These are phyloP conservation scores for Pseudogymnoascus verrucosus DNA, from an alignment of 2,329 filamentous ascomycete genomes.

Conservation along the genomic window DNA sequence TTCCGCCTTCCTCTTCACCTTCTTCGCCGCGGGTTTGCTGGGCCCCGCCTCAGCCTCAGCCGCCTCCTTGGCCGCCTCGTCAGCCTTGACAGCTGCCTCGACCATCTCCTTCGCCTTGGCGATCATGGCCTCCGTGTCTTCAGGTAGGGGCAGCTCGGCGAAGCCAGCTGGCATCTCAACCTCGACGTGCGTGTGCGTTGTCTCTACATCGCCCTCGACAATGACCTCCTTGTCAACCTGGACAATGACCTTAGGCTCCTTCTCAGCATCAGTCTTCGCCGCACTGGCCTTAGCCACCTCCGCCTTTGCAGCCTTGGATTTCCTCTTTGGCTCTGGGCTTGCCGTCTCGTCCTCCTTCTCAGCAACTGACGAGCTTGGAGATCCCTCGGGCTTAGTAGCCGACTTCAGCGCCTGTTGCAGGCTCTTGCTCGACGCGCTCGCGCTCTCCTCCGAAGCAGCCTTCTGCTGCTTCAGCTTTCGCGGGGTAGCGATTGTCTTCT, in stretches of 20 bases:
- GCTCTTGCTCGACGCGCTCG: constrained; percentile 38
- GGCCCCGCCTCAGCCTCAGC: constrained; percentile 30
- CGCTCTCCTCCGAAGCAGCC: constrained; percentile 41
- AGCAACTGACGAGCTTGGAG: neutral
- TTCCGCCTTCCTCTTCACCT: constrained; percentile 65
- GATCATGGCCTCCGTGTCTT: constrained; percentile 77
- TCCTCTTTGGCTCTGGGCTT: neutral
- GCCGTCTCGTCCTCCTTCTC: constrained; percentile 1
- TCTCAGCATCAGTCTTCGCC: constrained; percentile 38
- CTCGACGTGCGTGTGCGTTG: constrained; percentile 64
- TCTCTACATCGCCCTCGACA: constrained; percentile 50
- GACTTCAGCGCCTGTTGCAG: constrained; percentile 40
- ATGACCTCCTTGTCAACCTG: constrained; percentile 59
- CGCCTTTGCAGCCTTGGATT: constrained; percentile 16
- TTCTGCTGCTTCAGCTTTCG: constrained; percentile 40
- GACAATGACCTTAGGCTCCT: constrained; percentile 55
- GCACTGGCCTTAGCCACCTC: constrained; percentile 16
- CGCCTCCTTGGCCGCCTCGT: constrained; percentile 31
- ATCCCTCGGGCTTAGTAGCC: constrained; percentile 24
- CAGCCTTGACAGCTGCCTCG: constrained; percentile 53
- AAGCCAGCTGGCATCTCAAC: constrained; percentile 64
- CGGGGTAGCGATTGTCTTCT: constrained; percentile 20
- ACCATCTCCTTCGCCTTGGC: constrained; percentile 85
- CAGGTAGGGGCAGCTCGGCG: constrained; percentile 61
- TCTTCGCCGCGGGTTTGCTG: constrained; percentile 35